A percentile compares a stretch with the other conserved stretches of the same genome.
phyloP scores from a whole-genome alignment of 106 monocot genomes.

The Chionographis japonica region DNA sequence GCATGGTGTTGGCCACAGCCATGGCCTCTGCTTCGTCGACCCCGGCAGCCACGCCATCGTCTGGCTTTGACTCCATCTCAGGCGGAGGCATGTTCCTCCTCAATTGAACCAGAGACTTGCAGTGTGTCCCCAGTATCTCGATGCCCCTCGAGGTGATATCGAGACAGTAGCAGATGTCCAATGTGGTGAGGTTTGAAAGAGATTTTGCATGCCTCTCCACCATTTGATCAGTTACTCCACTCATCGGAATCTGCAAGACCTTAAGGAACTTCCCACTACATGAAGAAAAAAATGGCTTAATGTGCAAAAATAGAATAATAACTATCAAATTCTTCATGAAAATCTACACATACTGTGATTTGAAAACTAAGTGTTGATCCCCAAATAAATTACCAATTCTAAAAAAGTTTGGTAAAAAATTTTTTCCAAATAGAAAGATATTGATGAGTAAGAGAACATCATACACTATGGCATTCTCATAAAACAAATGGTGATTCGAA shows the following conservation, averaged over 20 bases:
- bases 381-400: no score
- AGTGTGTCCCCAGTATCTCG: constrained; percentile 31
- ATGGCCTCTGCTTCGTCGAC: constrained; percentile 40
- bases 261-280: constrained; percentile 13
- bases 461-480: no score
- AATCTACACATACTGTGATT: no score
- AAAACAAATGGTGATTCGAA: no score
- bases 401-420: no score
- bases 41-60: constrained; percentile 5
- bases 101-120: constrained; percentile 38
- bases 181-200: constrained; percentile 17
- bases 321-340: no score
- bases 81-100: constrained; percentile 48
- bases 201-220: constrained; percentile 12
- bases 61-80: background rate
- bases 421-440: no score
- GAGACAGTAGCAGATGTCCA: constrained; percentile 61
- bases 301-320: no score
- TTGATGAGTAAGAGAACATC: no score
- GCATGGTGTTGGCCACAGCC: constrained; percentile 44
- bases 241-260: constrained; percentile 57
- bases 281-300: no score
- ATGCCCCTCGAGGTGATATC: constrained; percentile 49
- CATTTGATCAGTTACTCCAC: constrained; percentile 29
- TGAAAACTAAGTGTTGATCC: no score